Conservation (phyloP, 495 filamentous ascomycete genomes). For the Trichoderma orchidacearum region DNA sequence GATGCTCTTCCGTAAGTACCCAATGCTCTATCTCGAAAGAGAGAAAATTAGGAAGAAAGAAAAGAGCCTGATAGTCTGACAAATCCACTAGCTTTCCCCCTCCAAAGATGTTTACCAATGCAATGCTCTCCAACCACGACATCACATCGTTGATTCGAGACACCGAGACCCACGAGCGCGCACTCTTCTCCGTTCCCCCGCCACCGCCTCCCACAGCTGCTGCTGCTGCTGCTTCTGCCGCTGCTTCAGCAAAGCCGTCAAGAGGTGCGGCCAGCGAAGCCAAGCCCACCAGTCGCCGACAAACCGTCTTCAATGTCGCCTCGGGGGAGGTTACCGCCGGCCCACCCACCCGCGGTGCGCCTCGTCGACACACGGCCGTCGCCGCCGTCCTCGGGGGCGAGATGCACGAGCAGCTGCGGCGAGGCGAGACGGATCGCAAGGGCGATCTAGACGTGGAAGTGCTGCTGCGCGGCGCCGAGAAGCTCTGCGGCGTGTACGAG, state of each 20-base stretch:
- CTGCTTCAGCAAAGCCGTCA: constrained; percentile 13
- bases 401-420: constrained; percentile 67
- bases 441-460: constrained; percentile 79
- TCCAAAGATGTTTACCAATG: constrained; percentile 94
- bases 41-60: too few species aligned
- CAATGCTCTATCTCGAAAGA: neutral
- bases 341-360: constrained; percentile 24
- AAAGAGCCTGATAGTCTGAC: neutral
- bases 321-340: constrained; percentile 40
- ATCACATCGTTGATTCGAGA: constrained; percentile 92
- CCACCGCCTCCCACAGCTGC: constrained; percentile 39
- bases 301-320: constrained; percentile 42
- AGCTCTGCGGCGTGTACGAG: constrained; percentile 77
- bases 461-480: constrained; percentile 77
- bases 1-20: constrained; percentile 62
- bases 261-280: constrained; percentile 6
- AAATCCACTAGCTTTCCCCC: constrained; percentile 55
- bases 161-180: constrained; percentile 89
- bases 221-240: too few species aligned
- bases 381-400: constrained; percentile 80
- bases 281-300: constrained; percentile 24
- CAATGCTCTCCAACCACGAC: constrained; percentile 72
- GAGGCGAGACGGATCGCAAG: constrained; percentile 34
- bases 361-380: constrained; percentile 69
- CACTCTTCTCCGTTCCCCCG: constrained; percentile 80